Conservation (phyloP, 1,284 basidiomycete genomes). For the Waitea zeae region DNA sequence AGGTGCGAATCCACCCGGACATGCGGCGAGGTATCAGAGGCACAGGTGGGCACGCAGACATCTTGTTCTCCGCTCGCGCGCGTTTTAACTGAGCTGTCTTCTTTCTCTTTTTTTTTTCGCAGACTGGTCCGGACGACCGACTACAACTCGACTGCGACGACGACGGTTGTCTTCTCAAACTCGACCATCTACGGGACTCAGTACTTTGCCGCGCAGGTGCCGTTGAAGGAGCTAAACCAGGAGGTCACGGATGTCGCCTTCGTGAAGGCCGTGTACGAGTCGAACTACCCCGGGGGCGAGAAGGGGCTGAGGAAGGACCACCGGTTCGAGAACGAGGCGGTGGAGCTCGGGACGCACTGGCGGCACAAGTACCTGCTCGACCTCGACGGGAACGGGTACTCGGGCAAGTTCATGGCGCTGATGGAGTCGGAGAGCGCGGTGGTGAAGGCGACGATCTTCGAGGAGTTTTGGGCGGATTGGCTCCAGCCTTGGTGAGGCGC, state of each 20-base stretch:
- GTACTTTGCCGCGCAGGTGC: conserved; percentile 44
- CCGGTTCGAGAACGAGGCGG: conserved; percentile 60
- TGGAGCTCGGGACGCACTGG: conserved; percentile 78
- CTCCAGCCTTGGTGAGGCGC: conserved; percentile 59
- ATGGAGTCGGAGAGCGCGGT: conserved; percentile 80
- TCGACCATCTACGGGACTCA: conserved; percentile 45
- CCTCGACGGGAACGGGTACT: conserved; percentile 91
- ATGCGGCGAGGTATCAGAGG: conserved; percentile 71
- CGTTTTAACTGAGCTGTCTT: background rate
- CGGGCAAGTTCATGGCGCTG: conserved; percentile 75
- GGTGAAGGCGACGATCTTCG: conserved; percentile 78
- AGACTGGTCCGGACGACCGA: conserved; percentile 71
- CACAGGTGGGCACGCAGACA: conserved; percentile 51
- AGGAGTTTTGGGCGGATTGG: conserved; percentile 80
- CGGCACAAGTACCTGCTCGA: conserved; percentile 85
- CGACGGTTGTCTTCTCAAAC: conserved; percentile 63
- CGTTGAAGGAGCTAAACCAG: conserved; percentile 48
- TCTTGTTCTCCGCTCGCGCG: conserved; percentile 1
- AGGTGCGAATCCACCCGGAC: conserved; percentile 75
- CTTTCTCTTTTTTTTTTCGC: too few relatives aligned
- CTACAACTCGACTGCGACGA: conserved; percentile 32
- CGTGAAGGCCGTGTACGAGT: conserved; percentile 54
- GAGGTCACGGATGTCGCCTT: conserved; percentile 85
- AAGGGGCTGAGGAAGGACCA: conserved; percentile 49
- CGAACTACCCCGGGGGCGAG: conserved; percentile 69